phyloP scores from a whole-genome alignment of 768 basidiomycete genomes.

The Tricholoma bakamatsutake region DNA sequence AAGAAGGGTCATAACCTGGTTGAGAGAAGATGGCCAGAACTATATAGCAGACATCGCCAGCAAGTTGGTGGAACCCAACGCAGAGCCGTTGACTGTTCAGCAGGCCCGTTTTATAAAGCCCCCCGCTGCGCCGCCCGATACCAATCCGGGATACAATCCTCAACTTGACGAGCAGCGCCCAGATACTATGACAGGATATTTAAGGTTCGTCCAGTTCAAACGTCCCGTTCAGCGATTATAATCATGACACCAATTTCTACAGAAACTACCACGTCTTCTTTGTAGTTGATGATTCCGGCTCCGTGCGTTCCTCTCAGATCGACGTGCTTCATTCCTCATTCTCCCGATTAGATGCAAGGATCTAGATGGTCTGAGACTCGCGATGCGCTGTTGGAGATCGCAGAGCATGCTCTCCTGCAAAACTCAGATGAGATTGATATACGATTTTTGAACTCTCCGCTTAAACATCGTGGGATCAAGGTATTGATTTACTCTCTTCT shows the following conservation, averaged over 20 bases:
- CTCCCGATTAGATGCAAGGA: slow-evolving; percentile 13
- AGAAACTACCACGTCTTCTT: slow-evolving; percentile 24
- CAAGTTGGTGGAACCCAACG: slow-evolving; percentile 9
- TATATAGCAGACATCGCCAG: neutral
- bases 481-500: neutral
- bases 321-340: neutral
- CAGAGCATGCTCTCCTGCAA: slow-evolving; percentile 21
- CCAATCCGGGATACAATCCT: slow-evolving; percentile 20
- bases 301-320: slow-evolving; percentile 12
- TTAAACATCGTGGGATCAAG: slow-evolving; percentile 7
- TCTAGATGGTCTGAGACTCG: slow-evolving; percentile 21
- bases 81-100: slow-evolving; percentile 4
- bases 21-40: slow-evolving; percentile 6
- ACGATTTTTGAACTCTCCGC: slow-evolving; percentile 20
- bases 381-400: slow-evolving; percentile 23
- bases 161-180: slow-evolving; percentile 22
- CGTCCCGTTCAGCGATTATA: neutral
- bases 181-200: slow-evolving; percentile 4
- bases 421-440: slow-evolving; percentile 21
- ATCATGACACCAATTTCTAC: neutral
- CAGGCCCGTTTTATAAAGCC: slow-evolving; percentile 12
- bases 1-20: slow-evolving; percentile 8
- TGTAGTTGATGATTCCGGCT: slow-evolving; percentile 26
- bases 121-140: slow-evolving; percentile 13
- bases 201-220: neutral